A percentile compares a stretch with the other conserved stretches of the same genome.
Evolutionary conservation across 129 eudicot genomes (phyloP).

Genomic region (Glebionis coronaria): DNA sequence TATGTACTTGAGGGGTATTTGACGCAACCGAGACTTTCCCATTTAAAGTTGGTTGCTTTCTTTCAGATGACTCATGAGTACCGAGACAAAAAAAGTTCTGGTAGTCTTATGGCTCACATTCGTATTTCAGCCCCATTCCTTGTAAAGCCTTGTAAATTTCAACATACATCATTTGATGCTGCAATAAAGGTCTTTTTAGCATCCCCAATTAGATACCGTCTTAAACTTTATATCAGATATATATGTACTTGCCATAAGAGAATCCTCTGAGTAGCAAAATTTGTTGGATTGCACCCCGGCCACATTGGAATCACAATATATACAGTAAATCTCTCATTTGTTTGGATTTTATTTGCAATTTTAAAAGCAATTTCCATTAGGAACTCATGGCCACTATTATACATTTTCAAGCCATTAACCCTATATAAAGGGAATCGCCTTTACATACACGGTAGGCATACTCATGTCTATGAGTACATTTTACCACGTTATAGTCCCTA

Average conservation of each 20-base stretch:
- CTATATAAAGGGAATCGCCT: constrained; percentile 57
- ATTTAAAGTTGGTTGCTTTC: constrained; percentile 17
- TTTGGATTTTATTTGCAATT: constrained; percentile 39
- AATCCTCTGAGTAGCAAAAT: constrained; percentile 35
- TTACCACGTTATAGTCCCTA: constrained; percentile 51
- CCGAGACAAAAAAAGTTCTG: constrained; percentile 44
- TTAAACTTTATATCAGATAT: neutral
- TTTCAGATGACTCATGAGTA: constrained; percentile 34
- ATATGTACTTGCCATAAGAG: constrained; percentile 46
- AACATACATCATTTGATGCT: too few species aligned
- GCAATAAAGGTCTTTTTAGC: too few species aligned
- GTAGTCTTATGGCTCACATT: constrained; percentile 35
- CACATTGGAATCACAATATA: constrained; percentile 37
- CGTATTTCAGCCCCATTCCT: constrained; percentile 31
- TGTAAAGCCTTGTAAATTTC: too few species aligned
- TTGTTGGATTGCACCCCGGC: constrained; percentile 43
- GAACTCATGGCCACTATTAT: too few species aligned
- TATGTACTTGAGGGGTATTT: constrained; percentile 30
- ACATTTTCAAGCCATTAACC: constrained; percentile 44
- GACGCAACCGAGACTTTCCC: constrained; percentile 24
- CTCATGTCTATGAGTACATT: constrained; percentile 53
- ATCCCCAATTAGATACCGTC: too few species aligned
- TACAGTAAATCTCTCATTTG: constrained; percentile 45
- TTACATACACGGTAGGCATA: constrained; percentile 54
- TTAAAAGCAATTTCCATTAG: constrained; percentile 52